phyloP scores from a whole-genome alignment of 192 early-diverging fungal genomes.

The Mortierella hygrophila region DNA sequence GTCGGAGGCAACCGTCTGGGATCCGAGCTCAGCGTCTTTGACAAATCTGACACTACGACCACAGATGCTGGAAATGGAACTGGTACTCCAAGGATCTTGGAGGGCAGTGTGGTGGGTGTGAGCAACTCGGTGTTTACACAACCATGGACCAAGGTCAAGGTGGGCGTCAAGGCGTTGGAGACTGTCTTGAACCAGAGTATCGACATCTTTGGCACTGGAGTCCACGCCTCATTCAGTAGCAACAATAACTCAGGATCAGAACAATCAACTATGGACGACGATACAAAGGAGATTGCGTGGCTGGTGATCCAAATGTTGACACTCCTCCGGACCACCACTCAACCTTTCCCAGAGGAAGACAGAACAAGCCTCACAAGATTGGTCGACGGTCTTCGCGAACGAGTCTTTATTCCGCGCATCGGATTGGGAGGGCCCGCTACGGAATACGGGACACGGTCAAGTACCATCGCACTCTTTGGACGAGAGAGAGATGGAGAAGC shows the following conservation, averaged over 20 bases:
- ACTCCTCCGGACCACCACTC: constrained; percentile 20
- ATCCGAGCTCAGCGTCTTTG: constrained; percentile 18
- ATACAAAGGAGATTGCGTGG: constrained; percentile 37
- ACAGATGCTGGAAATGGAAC: not conserved
- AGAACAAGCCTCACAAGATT: too few relatives aligned
- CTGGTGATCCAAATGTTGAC: constrained; percentile 39
- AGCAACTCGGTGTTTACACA: constrained; percentile 57
- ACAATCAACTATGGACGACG: not conserved
- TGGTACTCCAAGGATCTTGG: not conserved
- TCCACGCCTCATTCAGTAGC: constrained; percentile 14
- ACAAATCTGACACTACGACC: not conserved
- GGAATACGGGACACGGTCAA: constrained; percentile 43
- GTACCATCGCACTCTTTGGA: constrained; percentile 38
- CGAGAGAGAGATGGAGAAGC: constrained; percentile 2
- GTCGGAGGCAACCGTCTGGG: constrained; percentile 58
- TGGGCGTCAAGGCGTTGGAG: constrained; percentile 42
- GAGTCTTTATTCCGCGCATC: constrained; percentile 40
- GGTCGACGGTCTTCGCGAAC: constrained; percentile 7
- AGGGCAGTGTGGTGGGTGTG: constrained; percentile 40
- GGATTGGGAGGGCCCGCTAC: not conserved
- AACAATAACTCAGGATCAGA: not conserved
- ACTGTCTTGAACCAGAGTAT: constrained; percentile 28
- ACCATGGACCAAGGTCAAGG: constrained; percentile 62
- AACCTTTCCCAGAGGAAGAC: constrained; percentile 12
- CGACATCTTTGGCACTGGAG: constrained; percentile 24